Conservation (phyloP, 2,329 filamentous ascomycete species). For the Chaetomiaceae sp. region DNA sequence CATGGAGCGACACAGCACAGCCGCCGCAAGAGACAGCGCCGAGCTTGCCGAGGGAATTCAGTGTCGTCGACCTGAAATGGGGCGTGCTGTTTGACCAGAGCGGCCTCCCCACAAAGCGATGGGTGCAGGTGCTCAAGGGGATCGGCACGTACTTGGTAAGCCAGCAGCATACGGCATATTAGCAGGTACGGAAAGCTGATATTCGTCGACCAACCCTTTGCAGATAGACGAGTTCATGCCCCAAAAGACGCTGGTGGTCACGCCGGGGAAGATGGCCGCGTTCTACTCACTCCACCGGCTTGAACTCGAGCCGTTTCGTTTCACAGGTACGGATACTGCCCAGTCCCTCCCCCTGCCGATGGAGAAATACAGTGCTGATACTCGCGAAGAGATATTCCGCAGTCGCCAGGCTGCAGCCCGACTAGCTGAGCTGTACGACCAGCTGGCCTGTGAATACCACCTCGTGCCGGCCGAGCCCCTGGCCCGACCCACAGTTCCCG, state of each 20-base stretch:
- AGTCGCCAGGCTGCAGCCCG: conserved; percentile 33
- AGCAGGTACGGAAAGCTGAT: neutral
- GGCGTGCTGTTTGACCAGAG: conserved; percentile 64
- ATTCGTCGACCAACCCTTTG: conserved; percentile 13
- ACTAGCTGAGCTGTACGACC: conserved; percentile 52
- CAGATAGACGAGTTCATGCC: conserved; percentile 66
- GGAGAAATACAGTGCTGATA: neutral
- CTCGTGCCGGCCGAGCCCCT: conserved; percentile 51
- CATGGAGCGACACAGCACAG: conserved; percentile 4
- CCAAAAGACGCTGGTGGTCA: conserved; percentile 62
- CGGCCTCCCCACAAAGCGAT: conserved; percentile 59
- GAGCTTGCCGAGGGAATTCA: conserved; percentile 37
- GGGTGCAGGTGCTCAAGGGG: conserved; percentile 66
- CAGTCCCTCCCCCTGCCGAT: neutral
- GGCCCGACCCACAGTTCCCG: conserved; percentile 53
- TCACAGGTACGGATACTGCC: conserved; percentile 47
- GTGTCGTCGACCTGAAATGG: conserved; percentile 67
- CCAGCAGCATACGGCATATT: conserved; percentile 4
- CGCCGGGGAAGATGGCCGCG: conserved; percentile 65
- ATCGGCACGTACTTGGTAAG: conserved; percentile 68
- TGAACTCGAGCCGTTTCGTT: conserved; percentile 60
- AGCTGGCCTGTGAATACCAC: conserved; percentile 55
- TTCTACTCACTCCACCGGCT: conserved; percentile 66
- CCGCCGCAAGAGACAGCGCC: neutral
- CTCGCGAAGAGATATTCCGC: conserved; percentile 8